Evolutionary conservation across 495 filamentous ascomycete species (phyloP).

Genomic region (Paragyromitra xinjiangensis): DNA sequence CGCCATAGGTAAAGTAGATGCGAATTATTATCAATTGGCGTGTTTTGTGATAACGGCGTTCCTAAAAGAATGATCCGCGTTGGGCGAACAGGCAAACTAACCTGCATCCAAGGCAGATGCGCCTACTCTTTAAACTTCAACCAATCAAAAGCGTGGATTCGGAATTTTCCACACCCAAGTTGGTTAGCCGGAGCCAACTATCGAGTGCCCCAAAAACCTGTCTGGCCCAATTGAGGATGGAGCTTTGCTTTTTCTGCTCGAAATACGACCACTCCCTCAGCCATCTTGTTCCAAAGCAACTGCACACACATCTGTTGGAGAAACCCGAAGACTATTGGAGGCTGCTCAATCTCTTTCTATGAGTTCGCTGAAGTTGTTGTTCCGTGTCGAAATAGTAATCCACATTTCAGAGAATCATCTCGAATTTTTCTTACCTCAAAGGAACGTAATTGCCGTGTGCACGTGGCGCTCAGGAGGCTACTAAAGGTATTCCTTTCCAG

Average conservation of each 20-base stretch:
- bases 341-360: neutral
- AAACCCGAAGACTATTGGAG: neutral
- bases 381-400: neutral
- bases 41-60: conserved; percentile 17
- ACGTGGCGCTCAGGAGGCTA: conserved; percentile 14
- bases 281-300: neutral
- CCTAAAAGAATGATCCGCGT: conserved; percentile 11
- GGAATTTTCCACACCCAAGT: neutral
- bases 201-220: neutral
- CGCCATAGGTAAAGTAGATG: neutral
- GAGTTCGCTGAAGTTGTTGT: neutral
- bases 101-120: too few species aligned
- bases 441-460: conserved; percentile 17
- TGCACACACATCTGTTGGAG: neutral
- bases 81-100: neutral
- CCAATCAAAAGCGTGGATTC: neutral
- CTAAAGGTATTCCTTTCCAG: neutral
- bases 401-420: neutral
- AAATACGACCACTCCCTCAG: neutral
- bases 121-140: neutral
- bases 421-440: neutral
- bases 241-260: conserved; percentile 1
- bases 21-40: neutral
- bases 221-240: neutral
- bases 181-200: neutral